Evolutionary conservation across 2,329 filamentous ascomycete genomes (phyloP).

Genomic region (Ceratocystis papillata): DNA sequence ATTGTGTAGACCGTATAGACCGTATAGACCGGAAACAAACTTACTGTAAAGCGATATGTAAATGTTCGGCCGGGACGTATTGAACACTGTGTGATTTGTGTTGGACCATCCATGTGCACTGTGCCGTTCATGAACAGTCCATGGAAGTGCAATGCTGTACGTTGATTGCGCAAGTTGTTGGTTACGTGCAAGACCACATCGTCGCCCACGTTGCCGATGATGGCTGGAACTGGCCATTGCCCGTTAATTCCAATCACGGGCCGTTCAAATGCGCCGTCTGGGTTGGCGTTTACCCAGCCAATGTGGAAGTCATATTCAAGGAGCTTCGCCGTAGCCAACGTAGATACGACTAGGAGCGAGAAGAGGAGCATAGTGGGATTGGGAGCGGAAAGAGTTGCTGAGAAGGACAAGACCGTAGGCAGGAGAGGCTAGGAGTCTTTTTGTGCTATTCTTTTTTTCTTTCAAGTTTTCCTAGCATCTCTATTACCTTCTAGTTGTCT

Average conservation of each 20-base stretch:
- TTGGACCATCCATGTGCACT: constrained; percentile 60
- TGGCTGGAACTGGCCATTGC: constrained; percentile 60
- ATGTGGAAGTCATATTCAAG: constrained; percentile 57
- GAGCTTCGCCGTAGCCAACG: constrained; percentile 35
- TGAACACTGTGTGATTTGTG: constrained; percentile 54
- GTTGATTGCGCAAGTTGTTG: constrained; percentile 52
- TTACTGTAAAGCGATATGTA: constrained; percentile 58
- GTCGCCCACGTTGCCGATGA: constrained; percentile 54
- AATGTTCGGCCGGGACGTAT: constrained; percentile 55
- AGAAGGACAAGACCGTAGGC: neutral
- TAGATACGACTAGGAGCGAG: constrained; percentile 21
- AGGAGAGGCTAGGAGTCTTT: neutral
- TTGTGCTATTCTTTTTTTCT: neutral
- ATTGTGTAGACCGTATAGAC: no score
- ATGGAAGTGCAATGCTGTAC: constrained; percentile 58
- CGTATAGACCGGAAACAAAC: constrained; percentile 15
- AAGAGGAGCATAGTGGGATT: constrained; percentile 10
- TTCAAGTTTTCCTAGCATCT: neutral
- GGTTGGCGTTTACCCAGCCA: constrained; percentile 60
- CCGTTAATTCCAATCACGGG: constrained; percentile 68
- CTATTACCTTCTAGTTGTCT: neutral
- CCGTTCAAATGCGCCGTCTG: constrained; percentile 54
- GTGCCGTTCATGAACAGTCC: constrained; percentile 59
- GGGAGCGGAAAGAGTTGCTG: no score
- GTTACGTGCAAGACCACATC: constrained; percentile 46